Evolutionary conservation across 768 basidiomycete species (phyloP).

Genomic region (Psilocybe cubensis): DNA sequence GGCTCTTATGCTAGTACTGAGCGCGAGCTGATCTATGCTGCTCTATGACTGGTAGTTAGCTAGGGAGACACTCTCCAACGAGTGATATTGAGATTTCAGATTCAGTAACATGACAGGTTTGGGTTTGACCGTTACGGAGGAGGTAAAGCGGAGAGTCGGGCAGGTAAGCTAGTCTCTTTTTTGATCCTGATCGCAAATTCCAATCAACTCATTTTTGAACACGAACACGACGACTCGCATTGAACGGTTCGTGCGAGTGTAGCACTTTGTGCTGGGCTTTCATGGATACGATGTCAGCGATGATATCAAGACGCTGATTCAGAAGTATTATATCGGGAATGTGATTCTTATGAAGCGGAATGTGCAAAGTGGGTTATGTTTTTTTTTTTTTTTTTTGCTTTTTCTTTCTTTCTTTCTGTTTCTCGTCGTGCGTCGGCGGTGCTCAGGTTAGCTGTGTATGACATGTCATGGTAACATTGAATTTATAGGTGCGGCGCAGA

Average conservation of each 20-base stretch:
- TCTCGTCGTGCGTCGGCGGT: no score
- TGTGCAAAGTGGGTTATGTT: slow-evolving; percentile 46
- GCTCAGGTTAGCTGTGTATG: not conserved
- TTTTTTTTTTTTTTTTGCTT: no score
- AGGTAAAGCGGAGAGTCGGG: slow-evolving; percentile 39
- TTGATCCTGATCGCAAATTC: not conserved
- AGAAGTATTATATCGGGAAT: slow-evolving; percentile 66
- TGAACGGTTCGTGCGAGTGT: no score
- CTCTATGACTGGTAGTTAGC: no score
- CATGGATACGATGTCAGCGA: slow-evolving; percentile 56
- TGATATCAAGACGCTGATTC: slow-evolving; percentile 58
- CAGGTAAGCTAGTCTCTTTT: slow-evolving; percentile 18
- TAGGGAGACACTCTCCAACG: no score
- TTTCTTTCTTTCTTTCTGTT: no score
- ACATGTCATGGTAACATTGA: not conserved
- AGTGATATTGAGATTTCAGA: no score
- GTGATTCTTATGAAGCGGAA: slow-evolving; percentile 76
- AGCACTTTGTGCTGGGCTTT: slow-evolving; percentile 79
- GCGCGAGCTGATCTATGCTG: no score
- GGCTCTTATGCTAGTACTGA: no score
- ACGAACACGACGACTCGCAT: not conserved
- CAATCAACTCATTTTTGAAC: not conserved
- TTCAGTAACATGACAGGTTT: no score
- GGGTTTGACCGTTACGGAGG: slow-evolving; percentile 41
- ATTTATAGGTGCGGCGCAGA: slow-evolving; percentile 51